phyloP scores from a whole-genome alignment of 768 basidiomycete genomes.

The Lactarius indigo region DNA sequence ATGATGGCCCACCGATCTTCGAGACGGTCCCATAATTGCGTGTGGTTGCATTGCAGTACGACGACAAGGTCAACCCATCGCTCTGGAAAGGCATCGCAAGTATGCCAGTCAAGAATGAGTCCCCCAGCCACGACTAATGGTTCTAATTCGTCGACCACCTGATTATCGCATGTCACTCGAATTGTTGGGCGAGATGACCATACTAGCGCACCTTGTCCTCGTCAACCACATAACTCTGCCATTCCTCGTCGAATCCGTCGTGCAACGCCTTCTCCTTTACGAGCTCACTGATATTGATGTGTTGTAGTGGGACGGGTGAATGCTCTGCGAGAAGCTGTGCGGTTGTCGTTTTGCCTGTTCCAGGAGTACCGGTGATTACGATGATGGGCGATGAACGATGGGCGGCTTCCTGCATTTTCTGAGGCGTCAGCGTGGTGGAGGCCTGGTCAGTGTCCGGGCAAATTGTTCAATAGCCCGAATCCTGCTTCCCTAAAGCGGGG shows the following conservation, averaged over 20 bases:
- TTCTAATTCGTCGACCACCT: slow-evolving; percentile 91
- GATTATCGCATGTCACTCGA: slow-evolving; percentile 10
- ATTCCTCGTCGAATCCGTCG: slow-evolving; percentile 87
- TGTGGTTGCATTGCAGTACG: slow-evolving; percentile 86
- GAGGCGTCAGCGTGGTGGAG: neutral
- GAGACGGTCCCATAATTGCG: slow-evolving; percentile 81
- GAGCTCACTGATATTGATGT: slow-evolving; percentile 88
- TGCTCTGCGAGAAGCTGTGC: slow-evolving; percentile 77
- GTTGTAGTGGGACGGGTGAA: slow-evolving; percentile 63
- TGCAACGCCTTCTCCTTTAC: slow-evolving; percentile 82
- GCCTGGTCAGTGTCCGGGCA: neutral
- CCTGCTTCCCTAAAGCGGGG: neutral
- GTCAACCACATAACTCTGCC: slow-evolving; percentile 91
- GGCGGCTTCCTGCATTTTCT: slow-evolving; percentile 13
- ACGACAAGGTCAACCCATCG: slow-evolving; percentile 96
- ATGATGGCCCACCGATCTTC: slow-evolving; percentile 68
- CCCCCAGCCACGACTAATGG: slow-evolving; percentile 55
- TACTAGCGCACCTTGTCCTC: slow-evolving; percentile 77
- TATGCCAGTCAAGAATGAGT: slow-evolving; percentile 91
- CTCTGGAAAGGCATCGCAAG: slow-evolving; percentile 91
- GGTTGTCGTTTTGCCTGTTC: slow-evolving; percentile 95
- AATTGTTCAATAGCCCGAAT: neutral
- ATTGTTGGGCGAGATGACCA: neutral
- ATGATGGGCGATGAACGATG: slow-evolving; percentile 55
- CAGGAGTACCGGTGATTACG: slow-evolving; percentile 86